These are phyloP conservation scores for Silene noctiflora DNA, from an alignment of 179 eudicot genomes.

Conservation along the genomic window DNA sequence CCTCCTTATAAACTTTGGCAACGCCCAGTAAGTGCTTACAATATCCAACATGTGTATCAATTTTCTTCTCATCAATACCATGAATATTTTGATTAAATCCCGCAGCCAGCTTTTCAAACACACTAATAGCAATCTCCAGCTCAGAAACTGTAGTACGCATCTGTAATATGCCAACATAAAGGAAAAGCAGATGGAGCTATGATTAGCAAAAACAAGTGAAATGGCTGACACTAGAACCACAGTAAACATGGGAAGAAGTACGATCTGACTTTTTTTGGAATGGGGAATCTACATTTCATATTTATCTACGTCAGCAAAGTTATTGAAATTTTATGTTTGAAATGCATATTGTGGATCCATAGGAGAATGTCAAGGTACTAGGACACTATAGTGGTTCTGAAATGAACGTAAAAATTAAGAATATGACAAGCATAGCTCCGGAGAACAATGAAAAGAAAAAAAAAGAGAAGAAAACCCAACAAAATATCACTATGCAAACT, in stretches of 20 bases:
- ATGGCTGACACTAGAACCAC: constrained; percentile 4
- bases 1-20: constrained; percentile 83
- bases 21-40: constrained; percentile 86
- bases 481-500: background rate
- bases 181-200: background rate
- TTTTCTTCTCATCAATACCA: constrained; percentile 97
- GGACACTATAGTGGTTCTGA: too few relatives aligned
- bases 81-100: constrained; percentile 75
- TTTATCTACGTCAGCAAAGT: background rate
- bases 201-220: background rate
- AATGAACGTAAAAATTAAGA: too few relatives aligned
- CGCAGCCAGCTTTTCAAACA: constrained; percentile 81
- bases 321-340: background rate
- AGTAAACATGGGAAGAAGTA: background rate
- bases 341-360: background rate
- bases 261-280: background rate
- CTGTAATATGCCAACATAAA: constrained; percentile 31
- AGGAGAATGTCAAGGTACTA: background rate
- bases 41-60: constrained; percentile 92
- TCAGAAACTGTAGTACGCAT: constrained; percentile 86
- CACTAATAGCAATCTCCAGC: constrained; percentile 83
- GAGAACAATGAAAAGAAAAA: too few relatives aligned
- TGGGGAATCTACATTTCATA: background rate
- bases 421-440: too few relatives aligned
- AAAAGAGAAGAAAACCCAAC: too few relatives aligned